These are phyloP conservation scores for Rhizopus sp. DNA, from an alignment of 371 early-diverging fungal species.

Conservation along the genomic window DNA sequence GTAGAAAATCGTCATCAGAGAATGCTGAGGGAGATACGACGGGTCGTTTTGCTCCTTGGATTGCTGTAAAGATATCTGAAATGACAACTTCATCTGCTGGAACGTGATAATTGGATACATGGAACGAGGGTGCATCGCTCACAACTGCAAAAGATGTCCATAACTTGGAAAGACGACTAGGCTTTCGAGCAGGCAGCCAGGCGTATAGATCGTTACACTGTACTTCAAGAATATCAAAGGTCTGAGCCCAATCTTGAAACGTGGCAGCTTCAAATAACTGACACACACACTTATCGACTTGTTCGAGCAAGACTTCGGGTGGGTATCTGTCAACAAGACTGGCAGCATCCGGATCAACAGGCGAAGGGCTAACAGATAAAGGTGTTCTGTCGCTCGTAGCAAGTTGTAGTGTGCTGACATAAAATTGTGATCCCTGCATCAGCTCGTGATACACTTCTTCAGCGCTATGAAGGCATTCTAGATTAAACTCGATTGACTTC, in stretches of 20 bases:
- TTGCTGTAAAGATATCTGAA: conserved; percentile 69
- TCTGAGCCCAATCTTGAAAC: conserved; percentile 74
- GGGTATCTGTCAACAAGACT: conserved; percentile 32
- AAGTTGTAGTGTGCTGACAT: conserved; percentile 19
- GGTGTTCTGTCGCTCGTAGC: conserved; percentile 23
- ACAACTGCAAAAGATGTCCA: conserved; percentile 43
- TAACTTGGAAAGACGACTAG: conserved; percentile 36
- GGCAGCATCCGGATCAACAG: conserved; percentile 15
- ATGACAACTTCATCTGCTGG: conserved; percentile 56
- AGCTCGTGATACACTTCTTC: conserved; percentile 38
- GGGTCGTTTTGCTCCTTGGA: conserved; percentile 53
- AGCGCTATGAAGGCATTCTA: conserved; percentile 20
- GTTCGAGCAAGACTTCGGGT: conserved; percentile 32
- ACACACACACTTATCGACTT: conserved; percentile 35
- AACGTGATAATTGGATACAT: conserved; percentile 30
- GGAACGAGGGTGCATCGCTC: conserved; percentile 28
- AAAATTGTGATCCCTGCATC: conserved; percentile 24
- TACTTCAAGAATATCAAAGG: conserved; percentile 70
- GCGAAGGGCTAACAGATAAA: conserved; percentile 20
- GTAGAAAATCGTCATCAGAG: conserved; percentile 51
- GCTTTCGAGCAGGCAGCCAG: conserved; percentile 69
- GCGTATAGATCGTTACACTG: conserved; percentile 72
- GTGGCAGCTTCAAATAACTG: conserved; percentile 61
- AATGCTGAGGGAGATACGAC: conserved; percentile 41
- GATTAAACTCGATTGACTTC: conserved; percentile 35